Evolutionary conservation across 495 filamentous ascomycete species (phyloP).

Genomic region (Hypoxylon fragiforme): DNA sequence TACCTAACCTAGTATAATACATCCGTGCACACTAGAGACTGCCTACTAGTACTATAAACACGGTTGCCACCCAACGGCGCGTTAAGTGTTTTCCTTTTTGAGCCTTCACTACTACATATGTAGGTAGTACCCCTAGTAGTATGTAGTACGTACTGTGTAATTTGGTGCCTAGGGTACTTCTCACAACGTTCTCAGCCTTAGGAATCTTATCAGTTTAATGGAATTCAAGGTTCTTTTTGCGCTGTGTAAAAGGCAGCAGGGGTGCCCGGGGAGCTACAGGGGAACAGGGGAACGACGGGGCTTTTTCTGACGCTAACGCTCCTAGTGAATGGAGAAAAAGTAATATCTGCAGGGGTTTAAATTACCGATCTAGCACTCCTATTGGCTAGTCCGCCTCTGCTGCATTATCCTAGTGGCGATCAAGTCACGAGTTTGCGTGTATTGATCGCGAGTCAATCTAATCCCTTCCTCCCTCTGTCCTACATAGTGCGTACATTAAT

Average conservation of each 20-base stretch:
- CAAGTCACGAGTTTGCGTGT: constrained; percentile 31
- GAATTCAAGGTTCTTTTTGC: constrained; percentile 24
- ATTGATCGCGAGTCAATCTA: constrained; percentile 17
- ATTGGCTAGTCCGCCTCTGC: constrained; percentile 16
- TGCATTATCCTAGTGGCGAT: constrained; percentile 13
- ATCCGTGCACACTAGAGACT: background rate
- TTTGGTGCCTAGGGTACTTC: too few species aligned
- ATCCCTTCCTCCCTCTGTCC: background rate
- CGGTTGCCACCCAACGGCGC: constrained; percentile 6
- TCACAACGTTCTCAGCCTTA: too few species aligned
- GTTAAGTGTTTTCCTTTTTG: constrained; percentile 31
- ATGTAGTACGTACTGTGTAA: background rate
- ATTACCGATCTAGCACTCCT: background rate
- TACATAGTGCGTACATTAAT: background rate
- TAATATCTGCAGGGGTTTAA: constrained; percentile 12
- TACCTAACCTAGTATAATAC: background rate
- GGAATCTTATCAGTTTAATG: constrained; percentile 26
- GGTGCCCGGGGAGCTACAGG: too few species aligned
- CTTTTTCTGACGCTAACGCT: too few species aligned
- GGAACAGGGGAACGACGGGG: too few species aligned
- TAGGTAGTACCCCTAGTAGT: background rate
- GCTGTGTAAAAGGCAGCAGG: constrained; percentile 10
- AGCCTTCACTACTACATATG: background rate
- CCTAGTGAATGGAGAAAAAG: background rate
- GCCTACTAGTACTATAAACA: background rate